Conservation (phyloP, 345 rosid genomes). For the Balakata baccata region DNA sequence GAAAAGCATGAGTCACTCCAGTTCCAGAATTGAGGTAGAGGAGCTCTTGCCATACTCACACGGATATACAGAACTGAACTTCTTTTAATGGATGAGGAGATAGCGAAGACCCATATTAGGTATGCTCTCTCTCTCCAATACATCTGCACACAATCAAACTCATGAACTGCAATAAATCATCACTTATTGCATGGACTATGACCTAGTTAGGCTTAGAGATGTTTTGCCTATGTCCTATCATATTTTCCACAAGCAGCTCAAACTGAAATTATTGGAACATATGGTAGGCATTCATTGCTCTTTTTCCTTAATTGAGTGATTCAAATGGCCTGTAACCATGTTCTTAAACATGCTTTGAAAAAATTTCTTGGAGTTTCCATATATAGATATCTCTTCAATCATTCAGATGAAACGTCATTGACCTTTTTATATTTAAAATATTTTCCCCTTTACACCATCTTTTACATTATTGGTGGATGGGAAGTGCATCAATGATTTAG, state of each 20-base stretch:
- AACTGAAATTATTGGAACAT: background rate
- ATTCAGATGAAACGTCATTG: constrained; percentile 20
- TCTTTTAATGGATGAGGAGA: constrained; percentile 48
- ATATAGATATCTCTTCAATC: constrained; percentile 22
- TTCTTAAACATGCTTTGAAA: background rate
- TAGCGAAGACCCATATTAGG: constrained; percentile 9
- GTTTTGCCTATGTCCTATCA: background rate
- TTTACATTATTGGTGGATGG: constrained; percentile 13
- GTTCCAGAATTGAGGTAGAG: constrained; percentile 78
- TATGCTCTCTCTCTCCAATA: constrained; percentile 1
- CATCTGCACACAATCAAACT: background rate
- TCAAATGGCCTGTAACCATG: background rate
- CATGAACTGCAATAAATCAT: background rate
- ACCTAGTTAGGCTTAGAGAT: background rate
- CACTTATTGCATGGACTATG: background rate
- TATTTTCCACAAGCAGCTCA: background rate
- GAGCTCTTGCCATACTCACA: constrained; percentile 86
- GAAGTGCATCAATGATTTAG: constrained; percentile 17
- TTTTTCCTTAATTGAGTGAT: constrained; percentile 8
- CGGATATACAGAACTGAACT: constrained; percentile 91
- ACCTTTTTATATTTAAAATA: constrained; percentile 12
- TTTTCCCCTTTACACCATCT: constrained; percentile 13
- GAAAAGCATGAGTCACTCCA: constrained; percentile 68
- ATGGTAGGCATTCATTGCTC: background rate
- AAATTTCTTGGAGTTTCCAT: constrained; percentile 17